A percentile compares a stretch with the other conserved stretches of the same genome.
Conservation (phyloP, 1,139 yeast species). For the Tardiomyces digboiensis region DNA sequence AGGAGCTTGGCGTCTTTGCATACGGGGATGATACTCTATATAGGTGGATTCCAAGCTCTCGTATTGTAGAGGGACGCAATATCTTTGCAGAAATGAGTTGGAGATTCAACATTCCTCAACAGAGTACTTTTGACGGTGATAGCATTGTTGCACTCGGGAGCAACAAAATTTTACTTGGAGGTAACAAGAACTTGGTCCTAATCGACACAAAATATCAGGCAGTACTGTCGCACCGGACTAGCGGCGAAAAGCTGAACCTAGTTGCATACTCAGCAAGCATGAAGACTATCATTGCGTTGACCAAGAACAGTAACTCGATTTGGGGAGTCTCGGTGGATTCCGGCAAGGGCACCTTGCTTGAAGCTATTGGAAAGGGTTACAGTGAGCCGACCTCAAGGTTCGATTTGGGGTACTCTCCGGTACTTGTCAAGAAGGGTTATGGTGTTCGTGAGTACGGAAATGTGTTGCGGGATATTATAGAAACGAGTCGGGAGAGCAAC, state of each 20-base stretch:
- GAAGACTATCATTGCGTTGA: constrained; percentile 12
- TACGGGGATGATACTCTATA: constrained; percentile 14
- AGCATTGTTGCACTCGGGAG: constrained; percentile 21
- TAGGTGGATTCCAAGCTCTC: constrained; percentile 7
- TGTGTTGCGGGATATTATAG: constrained; percentile 12
- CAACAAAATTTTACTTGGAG: constrained; percentile 31
- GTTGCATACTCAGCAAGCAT: constrained; percentile 11
- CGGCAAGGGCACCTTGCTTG: constrained; percentile 63
- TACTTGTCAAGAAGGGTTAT: constrained; percentile 10
- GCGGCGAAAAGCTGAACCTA: constrained; percentile 14
- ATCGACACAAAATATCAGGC: constrained; percentile 36
- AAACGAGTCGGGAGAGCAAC: constrained; percentile 9
- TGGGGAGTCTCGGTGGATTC: constrained; percentile 43
- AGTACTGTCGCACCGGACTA: constrained; percentile 25
- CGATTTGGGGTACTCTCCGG: background rate
- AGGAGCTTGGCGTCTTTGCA: constrained; percentile 9
- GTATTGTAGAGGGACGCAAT: constrained; percentile 3
- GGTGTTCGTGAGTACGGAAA: constrained; percentile 13
- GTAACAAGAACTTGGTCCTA: constrained; percentile 25
- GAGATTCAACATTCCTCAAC: constrained; percentile 2
- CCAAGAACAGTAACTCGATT: constrained; percentile 5
- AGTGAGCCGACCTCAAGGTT: background rate
- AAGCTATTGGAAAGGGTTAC: constrained; percentile 58
- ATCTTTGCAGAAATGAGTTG: constrained; percentile 3
- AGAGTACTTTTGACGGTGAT: constrained; percentile 1